phyloP scores from a whole-genome alignment of 345 rosid species.

The Gossypium ekmanianum region DNA sequence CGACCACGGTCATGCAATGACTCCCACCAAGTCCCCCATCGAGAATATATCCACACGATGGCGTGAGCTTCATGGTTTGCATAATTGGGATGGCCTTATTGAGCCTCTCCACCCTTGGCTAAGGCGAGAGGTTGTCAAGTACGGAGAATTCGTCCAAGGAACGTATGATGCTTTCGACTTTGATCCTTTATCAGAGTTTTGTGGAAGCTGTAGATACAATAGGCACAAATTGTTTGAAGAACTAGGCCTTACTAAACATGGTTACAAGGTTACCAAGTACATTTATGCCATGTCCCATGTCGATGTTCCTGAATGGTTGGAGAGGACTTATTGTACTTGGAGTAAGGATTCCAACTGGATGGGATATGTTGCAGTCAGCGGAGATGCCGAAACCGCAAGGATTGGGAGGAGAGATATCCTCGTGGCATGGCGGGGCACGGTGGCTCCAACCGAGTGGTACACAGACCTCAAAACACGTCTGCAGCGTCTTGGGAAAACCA shows the following conservation, averaged over 20 bases:
- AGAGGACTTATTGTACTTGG: slow-evolving; percentile 41
- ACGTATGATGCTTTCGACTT: slow-evolving; percentile 67
- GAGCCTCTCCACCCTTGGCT: slow-evolving; percentile 57
- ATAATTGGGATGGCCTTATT: slow-evolving; percentile 49
- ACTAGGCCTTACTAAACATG: slow-evolving; percentile 44
- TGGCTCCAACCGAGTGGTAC: slow-evolving; percentile 66
- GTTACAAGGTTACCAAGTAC: slow-evolving; percentile 50
- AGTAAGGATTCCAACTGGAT: slow-evolving; percentile 78
- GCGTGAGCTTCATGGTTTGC: slow-evolving; percentile 46
- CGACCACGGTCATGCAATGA: slow-evolving; percentile 51
- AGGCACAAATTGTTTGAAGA: slow-evolving; percentile 48
- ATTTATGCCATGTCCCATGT: slow-evolving; percentile 68
- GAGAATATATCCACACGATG: slow-evolving; percentile 42
- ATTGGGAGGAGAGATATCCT: slow-evolving; percentile 64
- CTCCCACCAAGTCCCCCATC: slow-evolving; percentile 53
- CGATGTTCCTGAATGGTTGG: slow-evolving; percentile 58
- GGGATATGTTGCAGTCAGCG: slow-evolving; percentile 62
- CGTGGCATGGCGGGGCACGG: slow-evolving; percentile 66
- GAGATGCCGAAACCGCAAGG: slow-evolving; percentile 39
- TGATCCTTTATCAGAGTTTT: slow-evolving; percentile 54
- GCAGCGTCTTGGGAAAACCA: slow-evolving; percentile 30
- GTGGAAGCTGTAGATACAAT: slow-evolving; percentile 63
- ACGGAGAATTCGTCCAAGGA: slow-evolving; percentile 56
- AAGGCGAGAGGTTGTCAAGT: slow-evolving; percentile 52
- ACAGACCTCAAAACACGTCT: slow-evolving; percentile 44